Conservation (phyloP, 257 asterid genomes). For the Przewalskia tangutica region DNA sequence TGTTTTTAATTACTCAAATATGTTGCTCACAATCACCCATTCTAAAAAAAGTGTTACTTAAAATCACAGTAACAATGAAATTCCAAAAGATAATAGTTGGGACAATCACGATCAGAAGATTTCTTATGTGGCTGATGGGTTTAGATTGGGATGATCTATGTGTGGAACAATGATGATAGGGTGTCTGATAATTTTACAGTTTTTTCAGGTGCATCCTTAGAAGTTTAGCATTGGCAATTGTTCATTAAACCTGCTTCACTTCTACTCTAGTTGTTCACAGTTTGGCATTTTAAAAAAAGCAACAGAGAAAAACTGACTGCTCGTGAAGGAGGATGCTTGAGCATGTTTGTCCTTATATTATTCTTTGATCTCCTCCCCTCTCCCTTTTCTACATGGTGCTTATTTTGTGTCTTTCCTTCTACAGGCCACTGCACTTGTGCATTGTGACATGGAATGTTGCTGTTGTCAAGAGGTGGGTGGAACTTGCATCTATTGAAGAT, state of each 20-base stretch:
- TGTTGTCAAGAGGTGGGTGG: constrained; percentile 84
- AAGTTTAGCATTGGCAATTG: not conserved
- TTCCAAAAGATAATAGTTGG: not conserved
- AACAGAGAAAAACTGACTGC: not conserved
- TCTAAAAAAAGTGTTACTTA: not conserved
- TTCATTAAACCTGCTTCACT: not conserved
- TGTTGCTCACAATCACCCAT: not conserved
- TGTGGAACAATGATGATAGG: not conserved
- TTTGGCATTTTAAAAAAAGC: not conserved
- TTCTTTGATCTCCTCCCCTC: not conserved
- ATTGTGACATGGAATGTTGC: constrained; percentile 86
- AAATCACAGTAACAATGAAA: not conserved
- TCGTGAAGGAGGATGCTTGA: not conserved
- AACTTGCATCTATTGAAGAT: constrained; percentile 73
- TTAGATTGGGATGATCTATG: not conserved
- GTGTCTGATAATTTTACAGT: not conserved
- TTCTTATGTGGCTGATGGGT: not conserved
- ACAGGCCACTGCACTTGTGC: constrained; percentile 94
- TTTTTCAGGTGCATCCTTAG: not conserved
- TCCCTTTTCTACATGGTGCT: not conserved
- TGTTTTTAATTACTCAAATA: not conserved
- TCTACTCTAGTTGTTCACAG: not conserved
- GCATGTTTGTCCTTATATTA: not conserved
- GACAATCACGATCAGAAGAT: not conserved
- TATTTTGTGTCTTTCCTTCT: constrained; percentile 10